Percentiles rank a stretch among this genome's conserved stretches.
These are phyloP conservation scores for Aureobasidium musti DNA, from an alignment of 2,329 filamentous ascomycete species.

Conservation along the genomic window DNA sequence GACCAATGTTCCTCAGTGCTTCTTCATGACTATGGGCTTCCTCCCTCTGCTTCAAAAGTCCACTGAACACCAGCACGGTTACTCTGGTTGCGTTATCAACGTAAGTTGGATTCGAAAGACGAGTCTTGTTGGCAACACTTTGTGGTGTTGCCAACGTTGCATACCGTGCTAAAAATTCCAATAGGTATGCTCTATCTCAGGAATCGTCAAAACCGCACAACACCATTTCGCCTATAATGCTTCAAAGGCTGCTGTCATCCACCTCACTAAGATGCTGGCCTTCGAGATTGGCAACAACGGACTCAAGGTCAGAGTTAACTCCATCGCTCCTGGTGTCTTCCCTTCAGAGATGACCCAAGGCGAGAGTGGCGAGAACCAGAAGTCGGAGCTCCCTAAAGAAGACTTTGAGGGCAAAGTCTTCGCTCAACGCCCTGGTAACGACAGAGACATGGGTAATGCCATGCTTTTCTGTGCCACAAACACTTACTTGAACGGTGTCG, in stretches of 20 bases:
- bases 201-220: constrained; percentile 50
- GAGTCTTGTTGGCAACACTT: neutral
- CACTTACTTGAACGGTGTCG: constrained; percentile 55
- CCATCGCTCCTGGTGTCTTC: constrained; percentile 60
- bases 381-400: constrained; percentile 56
- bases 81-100: constrained; percentile 51
- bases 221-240: constrained; percentile 54
- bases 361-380: constrained; percentile 56
- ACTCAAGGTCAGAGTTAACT: constrained; percentile 60
- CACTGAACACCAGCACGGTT: constrained; percentile 47
- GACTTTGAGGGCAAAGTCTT: constrained; percentile 52
- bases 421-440: constrained; percentile 56
- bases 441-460: constrained; percentile 59
- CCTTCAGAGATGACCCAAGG: constrained; percentile 60
- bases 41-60: constrained; percentile 50
- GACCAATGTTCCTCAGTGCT: constrained; percentile 53
- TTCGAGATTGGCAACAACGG: constrained; percentile 55
- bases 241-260: constrained; percentile 54
- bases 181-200: constrained; percentile 45
- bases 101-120: constrained; percentile 35
- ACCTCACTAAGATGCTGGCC: constrained; percentile 59
- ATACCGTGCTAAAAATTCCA: neutral
- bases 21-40: constrained; percentile 52
- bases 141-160: neutral
- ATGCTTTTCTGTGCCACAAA: constrained; percentile 57